Evolutionary conservation across 129 eudicot genomes (phyloP).

Genomic region (Pittosporum tobira): DNA sequence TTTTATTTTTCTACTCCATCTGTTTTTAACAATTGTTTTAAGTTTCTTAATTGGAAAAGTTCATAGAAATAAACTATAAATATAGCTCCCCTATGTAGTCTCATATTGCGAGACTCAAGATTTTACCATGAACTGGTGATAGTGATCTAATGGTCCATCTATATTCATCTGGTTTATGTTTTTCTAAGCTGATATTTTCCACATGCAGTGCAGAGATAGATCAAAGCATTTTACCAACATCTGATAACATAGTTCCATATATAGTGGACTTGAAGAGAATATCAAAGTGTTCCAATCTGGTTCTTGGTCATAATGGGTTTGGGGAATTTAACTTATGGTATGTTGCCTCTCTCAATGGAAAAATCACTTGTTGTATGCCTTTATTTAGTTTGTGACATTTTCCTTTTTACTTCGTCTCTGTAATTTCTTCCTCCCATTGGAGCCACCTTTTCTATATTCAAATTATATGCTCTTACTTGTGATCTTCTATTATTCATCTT

Average conservation of each 20-base stretch:
- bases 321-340: conserved; percentile 85
- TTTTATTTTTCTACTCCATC: not conserved
- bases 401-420: too few relatives aligned
- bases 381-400: too few relatives aligned
- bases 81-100: not conserved
- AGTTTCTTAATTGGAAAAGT: not conserved
- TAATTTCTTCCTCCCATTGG: too few relatives aligned
- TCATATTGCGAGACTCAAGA: not conserved
- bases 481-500: not conserved
- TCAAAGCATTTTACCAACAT: conserved; percentile 43
- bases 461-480: not conserved
- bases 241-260: conserved; percentile 43
- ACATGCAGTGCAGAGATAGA: conserved; percentile 52
- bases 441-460: not conserved
- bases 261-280: conserved; percentile 62
- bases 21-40: not conserved
- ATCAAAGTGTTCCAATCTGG: conserved; percentile 43
- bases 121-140: not conserved
- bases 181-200: conserved; percentile 7
- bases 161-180: conserved; percentile 1
- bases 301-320: conserved; percentile 70
- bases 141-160: not conserved
- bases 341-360: conserved; percentile 14
- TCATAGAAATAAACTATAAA: not conserved
- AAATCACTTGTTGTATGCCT: not conserved